Conservation (phyloP, 176 grass and related monocot genomes). For the Avena sativa region DNA sequence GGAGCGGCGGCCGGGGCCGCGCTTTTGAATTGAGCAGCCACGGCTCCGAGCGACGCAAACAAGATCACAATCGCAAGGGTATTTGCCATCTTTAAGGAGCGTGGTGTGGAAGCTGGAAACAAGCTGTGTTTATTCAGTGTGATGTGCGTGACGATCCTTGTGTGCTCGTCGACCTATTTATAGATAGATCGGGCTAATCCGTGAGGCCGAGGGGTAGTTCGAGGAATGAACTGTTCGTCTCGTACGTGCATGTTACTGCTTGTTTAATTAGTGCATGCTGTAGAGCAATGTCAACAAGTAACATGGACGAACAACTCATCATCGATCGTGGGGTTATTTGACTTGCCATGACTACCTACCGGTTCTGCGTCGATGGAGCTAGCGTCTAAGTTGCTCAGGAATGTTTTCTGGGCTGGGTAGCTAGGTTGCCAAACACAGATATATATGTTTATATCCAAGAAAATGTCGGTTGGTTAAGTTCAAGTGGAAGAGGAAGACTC, state of each 20-base stretch:
- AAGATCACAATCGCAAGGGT: background rate
- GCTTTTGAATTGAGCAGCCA: background rate
- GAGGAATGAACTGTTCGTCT: background rate
- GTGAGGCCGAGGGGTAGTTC: background rate
- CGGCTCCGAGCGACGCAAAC: background rate
- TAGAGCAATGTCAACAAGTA: background rate
- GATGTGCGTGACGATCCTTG: background rate
- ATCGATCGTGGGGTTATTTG: background rate
- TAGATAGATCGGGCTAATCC: background rate
- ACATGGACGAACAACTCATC: background rate
- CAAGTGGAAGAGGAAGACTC: background rate
- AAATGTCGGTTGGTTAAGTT: background rate
- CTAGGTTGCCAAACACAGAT: background rate
- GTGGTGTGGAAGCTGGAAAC: background rate
- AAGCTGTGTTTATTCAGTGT: background rate
- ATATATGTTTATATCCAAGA: background rate
- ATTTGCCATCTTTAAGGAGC: background rate
- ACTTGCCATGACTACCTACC: background rate
- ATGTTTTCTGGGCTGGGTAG: background rate
- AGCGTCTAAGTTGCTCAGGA: background rate
- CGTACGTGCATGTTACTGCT: background rate
- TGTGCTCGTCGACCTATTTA: background rate
- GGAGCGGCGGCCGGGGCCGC: too few relatives aligned
- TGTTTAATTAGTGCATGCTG: background rate
- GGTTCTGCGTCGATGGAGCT: background rate